Evolutionary conservation across 164 flowering plant genomes (phyloP), one percentile per base, ranked within the genome.

Genomic region (Annona cherimola): DNA sequence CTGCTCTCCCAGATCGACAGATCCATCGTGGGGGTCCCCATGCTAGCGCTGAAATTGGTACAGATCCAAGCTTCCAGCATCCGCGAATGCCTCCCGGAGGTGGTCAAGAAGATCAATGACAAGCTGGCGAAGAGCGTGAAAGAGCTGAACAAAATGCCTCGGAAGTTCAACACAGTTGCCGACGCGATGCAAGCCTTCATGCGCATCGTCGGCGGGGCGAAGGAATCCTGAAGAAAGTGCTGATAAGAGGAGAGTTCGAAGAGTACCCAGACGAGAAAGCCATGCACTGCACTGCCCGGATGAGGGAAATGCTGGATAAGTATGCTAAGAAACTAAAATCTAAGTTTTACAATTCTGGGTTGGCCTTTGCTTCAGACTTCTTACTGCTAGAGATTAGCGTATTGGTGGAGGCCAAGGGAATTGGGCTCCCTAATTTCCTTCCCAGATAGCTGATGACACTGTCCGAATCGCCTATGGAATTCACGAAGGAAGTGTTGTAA

Each of bases 391-490:
- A 81, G 50, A 75, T 79, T 5, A 20, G 42, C 0, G 71, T 78
- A n/a, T 60, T 83, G 44, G 80, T 73, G 57, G 82, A 81, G 42
- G n/a, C 79, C 1, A 81, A 83, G 66, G 78, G 84, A 1, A 74
- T 83, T 68, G 71, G 76, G 46, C 77, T 83, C 2, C 84, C 86
- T 1, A 79, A 83, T 68, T 81, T 84, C 73, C 77, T 84, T 1
- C 81, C 80, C 78, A 73, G 2, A 6, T 64, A 1, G 83, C 73
- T 2, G 81, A 81, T 41, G n/a, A 72, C n/a, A 63, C 64, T n/a
- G n/a, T n/a, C n/a, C n/a, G n/a, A n/a, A n/a, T n/a, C n/a, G n/a
- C n/a, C n/a, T n/a, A n/a, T n/a, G n/a, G n/a, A n/a, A n/a, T n/a
- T n/a, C n/a, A n/a, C n/a, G n/a, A n/a, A n/a, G n/a, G n/a, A n/a